A percentile compares a stretch with the other conserved stretches of the same genome.
Conservation (phyloP, 2,329 filamentous ascomycete species). For the Paraphoma chrysanthemicola region DNA sequence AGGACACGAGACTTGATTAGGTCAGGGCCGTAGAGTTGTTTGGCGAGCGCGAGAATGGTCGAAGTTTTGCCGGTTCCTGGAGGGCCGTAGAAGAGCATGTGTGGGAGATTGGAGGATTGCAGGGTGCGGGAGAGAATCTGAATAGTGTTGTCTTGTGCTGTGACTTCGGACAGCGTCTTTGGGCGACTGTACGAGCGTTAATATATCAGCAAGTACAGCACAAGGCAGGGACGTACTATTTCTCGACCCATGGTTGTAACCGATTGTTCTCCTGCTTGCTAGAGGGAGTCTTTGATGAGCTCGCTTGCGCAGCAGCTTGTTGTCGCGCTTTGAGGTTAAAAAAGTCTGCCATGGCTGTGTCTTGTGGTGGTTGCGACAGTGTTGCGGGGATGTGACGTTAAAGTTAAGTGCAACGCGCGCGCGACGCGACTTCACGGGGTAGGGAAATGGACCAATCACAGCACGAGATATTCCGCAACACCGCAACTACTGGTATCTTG, state of each 20-base stretch:
- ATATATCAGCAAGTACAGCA: too few species aligned
- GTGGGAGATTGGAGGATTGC: conserved; percentile 95
- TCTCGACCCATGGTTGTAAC: conserved; percentile 96
- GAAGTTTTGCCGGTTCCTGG: conserved; percentile 98
- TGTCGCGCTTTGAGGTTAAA: conserved; percentile 92
- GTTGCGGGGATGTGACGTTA: conserved; percentile 12
- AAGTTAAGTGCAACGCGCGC: conserved; percentile 42
- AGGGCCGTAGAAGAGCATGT: conserved; percentile 99
- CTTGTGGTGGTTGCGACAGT: conserved; percentile 10
- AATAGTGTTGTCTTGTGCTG: conserved; percentile 96
- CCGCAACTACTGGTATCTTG: conserved; percentile 9
- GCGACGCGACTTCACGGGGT: conserved; percentile 40
- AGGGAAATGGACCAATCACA: conserved; percentile 13
- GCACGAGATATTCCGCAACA: conserved; percentile 8
- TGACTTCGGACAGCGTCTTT: conserved; percentile 91
- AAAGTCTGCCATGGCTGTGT: conserved; percentile 77
- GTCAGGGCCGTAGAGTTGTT: conserved; percentile 95
- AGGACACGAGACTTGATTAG: conserved; percentile 94
- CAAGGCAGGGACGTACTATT: conserved; percentile 72
- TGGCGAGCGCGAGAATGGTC: conserved; percentile 94
- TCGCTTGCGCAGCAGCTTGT: conserved; percentile 73
- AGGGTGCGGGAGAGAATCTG: conserved; percentile 90
- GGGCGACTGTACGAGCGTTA: conserved; percentile 70
- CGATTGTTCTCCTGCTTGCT: conserved; percentile 68
- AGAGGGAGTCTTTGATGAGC: conserved; percentile 71